Evolutionary conservation across 2,329 filamentous ascomycete species (phyloP).

Genomic region (Trichophyton rubrum): DNA sequence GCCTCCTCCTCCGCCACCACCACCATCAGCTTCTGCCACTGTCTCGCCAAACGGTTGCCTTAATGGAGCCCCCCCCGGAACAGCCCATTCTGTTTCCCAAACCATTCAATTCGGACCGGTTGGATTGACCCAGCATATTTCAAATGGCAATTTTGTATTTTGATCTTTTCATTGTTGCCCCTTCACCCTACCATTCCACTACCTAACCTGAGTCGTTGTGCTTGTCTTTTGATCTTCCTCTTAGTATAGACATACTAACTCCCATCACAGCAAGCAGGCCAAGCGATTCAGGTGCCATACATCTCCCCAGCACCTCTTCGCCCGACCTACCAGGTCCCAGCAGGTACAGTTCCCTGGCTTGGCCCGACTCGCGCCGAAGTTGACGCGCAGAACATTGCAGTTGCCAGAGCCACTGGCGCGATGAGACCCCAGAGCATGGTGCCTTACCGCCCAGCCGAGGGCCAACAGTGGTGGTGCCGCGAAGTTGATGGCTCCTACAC

Average conservation of each 20-base stretch:
- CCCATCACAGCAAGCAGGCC: slow-evolving; percentile 3
- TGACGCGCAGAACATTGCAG: slow-evolving; percentile 20
- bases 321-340: neutral
- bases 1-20: slow-evolving; percentile 3
- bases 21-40: neutral
- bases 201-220: neutral
- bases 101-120: slow-evolving; percentile 4
- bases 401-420: slow-evolving; percentile 16
- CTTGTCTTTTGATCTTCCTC: neutral
- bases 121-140: slow-evolving; percentile 10
- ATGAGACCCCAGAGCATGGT: slow-evolving; percentile 19
- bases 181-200: neutral
- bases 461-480: slow-evolving; percentile 25
- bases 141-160: slow-evolving; percentile 9
- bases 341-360: slow-evolving; percentile 11
- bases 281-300: slow-evolving; percentile 5
- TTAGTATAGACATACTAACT: neutral
- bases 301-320: slow-evolving; percentile 6
- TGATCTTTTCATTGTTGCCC: neutral
- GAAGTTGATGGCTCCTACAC: slow-evolving; percentile 25
- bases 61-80: neutral
- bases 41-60: neutral
- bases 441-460: slow-evolving; percentile 21
- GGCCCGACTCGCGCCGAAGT: slow-evolving; percentile 19
- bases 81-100: neutral